Conservation (phyloP, 2,329 filamentous ascomycete genomes). For the Paecilomyces sp. region DNA sequence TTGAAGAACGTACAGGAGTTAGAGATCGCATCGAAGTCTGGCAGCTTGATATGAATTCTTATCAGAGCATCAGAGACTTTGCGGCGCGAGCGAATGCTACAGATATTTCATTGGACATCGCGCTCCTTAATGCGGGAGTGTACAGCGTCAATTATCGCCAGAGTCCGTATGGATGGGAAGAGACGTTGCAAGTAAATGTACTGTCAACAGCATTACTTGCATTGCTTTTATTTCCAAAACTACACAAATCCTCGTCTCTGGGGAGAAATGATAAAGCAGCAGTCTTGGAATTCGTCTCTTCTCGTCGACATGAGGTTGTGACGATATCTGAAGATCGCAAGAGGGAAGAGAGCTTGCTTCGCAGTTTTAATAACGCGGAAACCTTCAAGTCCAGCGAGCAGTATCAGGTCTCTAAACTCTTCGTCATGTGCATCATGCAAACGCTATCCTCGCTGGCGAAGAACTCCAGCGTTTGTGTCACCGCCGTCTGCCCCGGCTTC, state of each 20-base stretch:
- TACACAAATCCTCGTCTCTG: background rate
- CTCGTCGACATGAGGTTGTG: conserved; percentile 2
- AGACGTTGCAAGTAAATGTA: conserved; percentile 2
- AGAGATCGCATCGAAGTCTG: background rate
- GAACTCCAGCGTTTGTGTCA: background rate
- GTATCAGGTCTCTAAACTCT: conserved; percentile 2
- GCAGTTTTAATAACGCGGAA: conserved; percentile 1
- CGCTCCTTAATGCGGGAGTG: background rate
- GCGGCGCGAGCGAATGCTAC: background rate
- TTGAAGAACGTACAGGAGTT: background rate
- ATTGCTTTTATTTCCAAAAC: background rate
- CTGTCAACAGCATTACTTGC: conserved; percentile 1
- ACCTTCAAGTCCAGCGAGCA: conserved; percentile 1
- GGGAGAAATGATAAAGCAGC: background rate
- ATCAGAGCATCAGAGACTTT: background rate
- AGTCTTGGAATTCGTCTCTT: conserved; percentile 3
- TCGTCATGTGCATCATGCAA: background rate
- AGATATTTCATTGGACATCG: background rate
- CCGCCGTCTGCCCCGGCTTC: conserved; percentile 2
- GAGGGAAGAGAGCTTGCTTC: background rate
- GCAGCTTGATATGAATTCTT: background rate
- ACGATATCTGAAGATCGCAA: background rate
- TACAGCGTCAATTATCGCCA: background rate
- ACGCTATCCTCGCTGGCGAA: background rate
- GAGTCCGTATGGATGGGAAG: background rate